These are phyloP conservation scores for Paramecium sexaurelia DNA, from an alignment of 73 alveolate genomes.

Conservation along the genomic window DNA sequence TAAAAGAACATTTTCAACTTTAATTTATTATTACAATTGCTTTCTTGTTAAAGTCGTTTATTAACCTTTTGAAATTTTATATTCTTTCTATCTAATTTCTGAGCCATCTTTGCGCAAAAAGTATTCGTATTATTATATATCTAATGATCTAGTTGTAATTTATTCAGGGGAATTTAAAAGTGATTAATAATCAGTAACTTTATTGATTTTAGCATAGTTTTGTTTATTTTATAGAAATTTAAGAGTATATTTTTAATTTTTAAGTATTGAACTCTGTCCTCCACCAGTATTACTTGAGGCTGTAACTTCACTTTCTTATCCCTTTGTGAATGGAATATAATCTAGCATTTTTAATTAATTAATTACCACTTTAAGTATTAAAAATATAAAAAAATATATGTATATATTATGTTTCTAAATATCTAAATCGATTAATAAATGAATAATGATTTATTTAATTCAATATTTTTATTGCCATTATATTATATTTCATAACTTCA, in stretches of 20 bases:
- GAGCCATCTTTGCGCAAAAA: neutral
- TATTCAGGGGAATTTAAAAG: conserved; percentile 8
- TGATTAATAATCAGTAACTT: conserved; percentile 12
- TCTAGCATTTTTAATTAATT: neutral
- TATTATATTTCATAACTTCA: neutral
- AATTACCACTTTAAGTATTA: neutral
- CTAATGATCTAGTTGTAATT: neutral
- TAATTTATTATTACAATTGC: neutral
- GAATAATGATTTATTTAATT: neutral
- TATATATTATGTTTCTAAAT: neutral
- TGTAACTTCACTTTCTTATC: neutral
- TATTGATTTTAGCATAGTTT: conserved; percentile 24
- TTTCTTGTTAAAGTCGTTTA: neutral
- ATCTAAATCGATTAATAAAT: neutral
- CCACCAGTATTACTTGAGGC: neutral
- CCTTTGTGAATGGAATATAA: conserved; percentile 16
- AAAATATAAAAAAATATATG: neutral
- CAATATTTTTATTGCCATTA: neutral
- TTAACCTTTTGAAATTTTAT: neutral
- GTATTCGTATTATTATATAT: neutral
- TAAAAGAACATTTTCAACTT: neutral
- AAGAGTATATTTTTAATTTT: conserved; percentile 15
- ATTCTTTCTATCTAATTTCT: neutral
- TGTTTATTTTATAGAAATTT: conserved; percentile 19
- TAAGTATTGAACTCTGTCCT: neutral